Evolutionary conservation across 345 rosid species (phyloP), one percentile per base, ranked within the genome.

Genomic region (Murraya paniculata): DNA sequence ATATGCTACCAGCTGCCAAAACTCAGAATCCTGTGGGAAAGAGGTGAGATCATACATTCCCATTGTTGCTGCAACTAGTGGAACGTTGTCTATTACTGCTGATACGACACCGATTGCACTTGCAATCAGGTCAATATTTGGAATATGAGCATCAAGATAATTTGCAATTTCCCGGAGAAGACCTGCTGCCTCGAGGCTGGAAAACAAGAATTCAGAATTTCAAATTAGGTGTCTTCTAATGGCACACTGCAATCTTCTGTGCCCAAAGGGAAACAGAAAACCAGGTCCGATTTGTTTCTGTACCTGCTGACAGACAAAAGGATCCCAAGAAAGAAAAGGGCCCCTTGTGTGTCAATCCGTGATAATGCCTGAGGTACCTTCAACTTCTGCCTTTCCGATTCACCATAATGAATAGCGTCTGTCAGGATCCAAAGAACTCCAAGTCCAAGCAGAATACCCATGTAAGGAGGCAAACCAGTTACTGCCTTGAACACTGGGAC

Each of bases 341-440:
- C 95, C 77, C 98, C 98, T 83, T 95, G 98, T 24, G 95, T 95
- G 88, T 95, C 98, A 14, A 93, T 93, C 68, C 97, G 88, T 38
- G 98, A 95, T 73, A 95, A 87, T 68, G 98, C 98, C 82, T 95
- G 98, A 19, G 98, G 98, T 71, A 95, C 98, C 83, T 95, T 95
- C 72, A 95, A 87, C 86, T 74, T 85, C 83, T 95, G 95, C 82
- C 97, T 85, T 83, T 92, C 97, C 14, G 97, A 93, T 84, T 95
- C 98, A 45, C 98, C 98, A 70, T 85, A 93, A 82, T 93, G 98
- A 85, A 95, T 93, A 68, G 98, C 98, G 80, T 95, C 98, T 0
- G 98, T 95, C 74, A 95, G 90, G 85, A 93, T 87, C 98, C 98
- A 95, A 22, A 95, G 97, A 78, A 93, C 98, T 85, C 98, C 98